Percentiles rank a stretch among this genome's conserved stretches.
phyloP scores from a whole-genome alignment of 805 yeast species.

The Starmera caribaea region DNA sequence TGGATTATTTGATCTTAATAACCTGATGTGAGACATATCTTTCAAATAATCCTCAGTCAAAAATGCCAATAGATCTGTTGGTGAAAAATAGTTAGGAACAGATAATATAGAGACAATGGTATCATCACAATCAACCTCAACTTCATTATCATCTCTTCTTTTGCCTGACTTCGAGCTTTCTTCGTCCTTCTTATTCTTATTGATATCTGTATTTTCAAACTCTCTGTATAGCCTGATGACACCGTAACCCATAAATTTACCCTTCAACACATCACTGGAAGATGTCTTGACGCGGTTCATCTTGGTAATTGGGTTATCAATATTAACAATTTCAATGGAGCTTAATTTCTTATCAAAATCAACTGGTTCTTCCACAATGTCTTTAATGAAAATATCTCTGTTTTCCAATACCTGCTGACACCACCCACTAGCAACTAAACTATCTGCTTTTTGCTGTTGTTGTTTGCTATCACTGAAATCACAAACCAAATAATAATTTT shows the following conservation, averaged over 20 bases:
- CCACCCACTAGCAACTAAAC: too few relatives aligned
- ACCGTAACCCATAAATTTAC: conserved; percentile 64
- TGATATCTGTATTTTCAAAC: too few relatives aligned
- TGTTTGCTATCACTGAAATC: too few relatives aligned
- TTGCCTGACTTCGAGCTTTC: too few relatives aligned
- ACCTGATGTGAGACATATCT: conserved; percentile 59
- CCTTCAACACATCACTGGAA: conserved; percentile 20
- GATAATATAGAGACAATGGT: conserved; percentile 75
- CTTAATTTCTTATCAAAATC: too few relatives aligned
- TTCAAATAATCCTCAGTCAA: conserved; percentile 54
- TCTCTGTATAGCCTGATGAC: conserved; percentile 59
- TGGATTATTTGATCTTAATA: conserved; percentile 55
- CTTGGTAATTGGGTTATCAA: background rate
- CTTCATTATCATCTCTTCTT: conserved; percentile 5
- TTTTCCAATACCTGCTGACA: too few relatives aligned
- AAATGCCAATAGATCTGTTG: conserved; percentile 74
- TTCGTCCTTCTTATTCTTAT: too few relatives aligned
- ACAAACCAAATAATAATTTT: too few relatives aligned
- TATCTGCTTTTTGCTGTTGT: too few relatives aligned
- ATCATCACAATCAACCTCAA: conserved; percentile 38
- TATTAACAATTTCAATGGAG: too few relatives aligned
- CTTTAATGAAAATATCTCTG: too few relatives aligned
- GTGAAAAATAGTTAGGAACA: conserved; percentile 79
- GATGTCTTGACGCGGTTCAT: background rate
- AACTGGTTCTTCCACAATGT: too few relatives aligned